Conservation (phyloP, 2,329 filamentous ascomycete species). For the Nigrograna mackinnonii region DNA sequence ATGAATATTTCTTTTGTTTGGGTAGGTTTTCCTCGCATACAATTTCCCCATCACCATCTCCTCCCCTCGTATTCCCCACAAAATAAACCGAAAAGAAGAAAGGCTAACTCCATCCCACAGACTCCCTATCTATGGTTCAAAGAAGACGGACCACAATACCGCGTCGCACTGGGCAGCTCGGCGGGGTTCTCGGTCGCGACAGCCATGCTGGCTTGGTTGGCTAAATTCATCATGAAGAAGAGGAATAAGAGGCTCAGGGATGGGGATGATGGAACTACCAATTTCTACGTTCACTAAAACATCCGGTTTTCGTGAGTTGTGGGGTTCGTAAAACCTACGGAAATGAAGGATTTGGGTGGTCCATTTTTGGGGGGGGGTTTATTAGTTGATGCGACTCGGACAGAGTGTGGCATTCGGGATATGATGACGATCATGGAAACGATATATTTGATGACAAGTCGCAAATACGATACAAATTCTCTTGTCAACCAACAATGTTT, state of each 20-base stretch:
- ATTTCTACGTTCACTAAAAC: conserved; percentile 38
- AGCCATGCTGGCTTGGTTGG: conserved; percentile 31
- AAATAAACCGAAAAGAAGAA: background rate
- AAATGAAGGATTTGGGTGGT: too few relatives aligned
- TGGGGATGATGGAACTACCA: conserved; percentile 22
- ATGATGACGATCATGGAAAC: too few relatives aligned
- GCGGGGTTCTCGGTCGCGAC: conserved; percentile 36
- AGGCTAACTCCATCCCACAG: conserved; percentile 10
- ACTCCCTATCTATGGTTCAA: conserved; percentile 40
- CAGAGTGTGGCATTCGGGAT: too few relatives aligned
- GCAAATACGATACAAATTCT: too few relatives aligned
- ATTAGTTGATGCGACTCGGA: too few relatives aligned
- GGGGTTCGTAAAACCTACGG: too few relatives aligned
- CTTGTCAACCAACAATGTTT: too few relatives aligned
- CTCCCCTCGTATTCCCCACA: background rate
- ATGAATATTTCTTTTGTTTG: conserved; percentile 49
- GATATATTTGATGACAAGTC: too few relatives aligned
- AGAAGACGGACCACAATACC: conserved; percentile 30
- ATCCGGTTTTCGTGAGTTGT: too few relatives aligned
- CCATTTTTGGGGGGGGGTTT: too few relatives aligned
- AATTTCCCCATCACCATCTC: background rate
- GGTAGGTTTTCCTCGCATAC: too few relatives aligned
- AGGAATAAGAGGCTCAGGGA: conserved; percentile 37
- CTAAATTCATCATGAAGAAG: conserved; percentile 30
- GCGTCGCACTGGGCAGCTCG: conserved; percentile 33